phyloP scores from a whole-genome alignment of 2,329 filamentous ascomycete species.

The Fusarium irregulare region DNA sequence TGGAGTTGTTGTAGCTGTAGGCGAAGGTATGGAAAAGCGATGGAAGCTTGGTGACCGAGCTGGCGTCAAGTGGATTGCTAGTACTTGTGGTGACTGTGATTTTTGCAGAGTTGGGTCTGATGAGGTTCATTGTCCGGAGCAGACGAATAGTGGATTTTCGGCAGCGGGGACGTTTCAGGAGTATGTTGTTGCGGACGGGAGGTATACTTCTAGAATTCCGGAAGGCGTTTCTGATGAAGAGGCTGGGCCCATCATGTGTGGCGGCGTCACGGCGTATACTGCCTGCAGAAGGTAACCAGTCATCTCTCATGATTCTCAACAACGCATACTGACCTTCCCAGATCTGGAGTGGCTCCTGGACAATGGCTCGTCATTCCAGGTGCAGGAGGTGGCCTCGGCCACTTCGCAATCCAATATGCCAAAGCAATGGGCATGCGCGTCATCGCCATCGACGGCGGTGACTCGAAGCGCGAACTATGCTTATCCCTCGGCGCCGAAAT shows the following conservation, averaged over 20 bases:
- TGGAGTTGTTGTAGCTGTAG: conserved; percentile 82
- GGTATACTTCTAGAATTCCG: conserved; percentile 81
- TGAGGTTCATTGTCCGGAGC: conserved; percentile 81
- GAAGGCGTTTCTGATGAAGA: conserved; percentile 78
- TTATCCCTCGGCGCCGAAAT: conserved; percentile 73
- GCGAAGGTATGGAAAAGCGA: conserved; percentile 77
- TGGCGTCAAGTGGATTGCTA: conserved; percentile 91
- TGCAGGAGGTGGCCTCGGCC: conserved; percentile 83
- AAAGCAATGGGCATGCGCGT: conserved; percentile 85
- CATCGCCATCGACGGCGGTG: conserved; percentile 83
- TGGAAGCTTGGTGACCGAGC: conserved; percentile 80
- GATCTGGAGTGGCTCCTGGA: conserved; percentile 74
- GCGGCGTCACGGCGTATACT: conserved; percentile 86
- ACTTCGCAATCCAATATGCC: conserved; percentile 82
- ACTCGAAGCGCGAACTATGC: conserved; percentile 79
- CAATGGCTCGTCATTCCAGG: conserved; percentile 84
- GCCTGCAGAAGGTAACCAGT: conserved; percentile 73
- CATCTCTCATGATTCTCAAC: no score
- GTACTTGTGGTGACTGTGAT: conserved; percentile 80
- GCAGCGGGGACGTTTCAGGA: conserved; percentile 92
- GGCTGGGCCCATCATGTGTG: conserved; percentile 81
- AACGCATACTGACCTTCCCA: neutral
- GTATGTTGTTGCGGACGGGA: conserved; percentile 84
- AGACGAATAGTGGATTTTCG: conserved; percentile 84
- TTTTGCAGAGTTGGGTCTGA: conserved; percentile 79